Evolutionary conservation across 441 rosid species (phyloP).

Genomic region (Gossypium gossypioides): DNA sequence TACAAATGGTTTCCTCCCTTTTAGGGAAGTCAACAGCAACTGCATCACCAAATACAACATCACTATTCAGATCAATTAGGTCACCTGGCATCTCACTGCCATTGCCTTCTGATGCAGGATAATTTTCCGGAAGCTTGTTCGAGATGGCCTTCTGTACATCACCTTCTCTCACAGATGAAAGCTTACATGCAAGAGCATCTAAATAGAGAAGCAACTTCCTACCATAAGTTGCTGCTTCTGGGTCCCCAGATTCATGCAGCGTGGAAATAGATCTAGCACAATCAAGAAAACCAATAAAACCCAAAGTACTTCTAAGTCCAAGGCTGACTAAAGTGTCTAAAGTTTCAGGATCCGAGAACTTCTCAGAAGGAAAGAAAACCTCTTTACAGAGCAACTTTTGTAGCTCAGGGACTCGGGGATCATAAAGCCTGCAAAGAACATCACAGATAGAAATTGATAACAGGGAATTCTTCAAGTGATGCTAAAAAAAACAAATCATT

Average conservation of each 20-base stretch:
- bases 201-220: slow-evolving; percentile 49
- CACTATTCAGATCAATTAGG: slow-evolving; percentile 17
- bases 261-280: slow-evolving; percentile 75
- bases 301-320: slow-evolving; percentile 69
- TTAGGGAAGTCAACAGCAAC: slow-evolving; percentile 23
- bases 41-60: slow-evolving; percentile 21
- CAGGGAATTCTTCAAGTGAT: neutral
- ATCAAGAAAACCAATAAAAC: slow-evolving; percentile 66
- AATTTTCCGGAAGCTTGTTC: neutral
- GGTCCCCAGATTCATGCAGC: slow-evolving; percentile 52
- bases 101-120: slow-evolving; percentile 26
- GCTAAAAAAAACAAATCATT: neutral
- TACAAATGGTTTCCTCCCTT: slow-evolving; percentile 25
- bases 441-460: slow-evolving; percentile 7
- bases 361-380: slow-evolving; percentile 73
- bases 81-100: slow-evolving; percentile 28
- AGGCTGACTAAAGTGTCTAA: slow-evolving; percentile 66
- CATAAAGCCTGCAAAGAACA: slow-evolving; percentile 75
- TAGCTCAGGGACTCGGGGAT: slow-evolving; percentile 79
- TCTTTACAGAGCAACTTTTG: slow-evolving; percentile 58
- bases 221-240: slow-evolving; percentile 50
- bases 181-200: slow-evolving; percentile 53
- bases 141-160: slow-evolving; percentile 17
- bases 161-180: slow-evolving; percentile 30
- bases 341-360: slow-evolving; percentile 64